Percentiles rank a stretch among this genome's conserved stretches.
Conservation (phyloP, 164 flowering plant genomes). For the Brasenia schreberi region DNA sequence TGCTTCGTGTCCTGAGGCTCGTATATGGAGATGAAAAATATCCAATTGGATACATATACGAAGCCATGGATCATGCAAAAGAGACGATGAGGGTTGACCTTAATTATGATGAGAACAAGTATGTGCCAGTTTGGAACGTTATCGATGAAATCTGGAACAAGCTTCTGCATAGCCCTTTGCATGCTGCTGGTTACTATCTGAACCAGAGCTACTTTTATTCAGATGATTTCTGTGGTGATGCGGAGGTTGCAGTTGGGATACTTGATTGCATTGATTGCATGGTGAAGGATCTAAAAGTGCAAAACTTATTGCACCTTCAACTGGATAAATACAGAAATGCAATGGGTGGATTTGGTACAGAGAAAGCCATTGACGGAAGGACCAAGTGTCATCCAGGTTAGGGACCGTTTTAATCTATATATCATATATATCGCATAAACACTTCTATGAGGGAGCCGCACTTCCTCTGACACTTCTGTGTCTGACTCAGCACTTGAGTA, state of each 20-base stretch:
- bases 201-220: slow-evolving; percentile 43
- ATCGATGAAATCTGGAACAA: slow-evolving; percentile 58
- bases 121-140: slow-evolving; percentile 32
- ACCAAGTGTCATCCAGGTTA: slow-evolving; percentile 33
- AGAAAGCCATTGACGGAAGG: slow-evolving; percentile 16
- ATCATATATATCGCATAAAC: neutral
- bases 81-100: slow-evolving; percentile 35
- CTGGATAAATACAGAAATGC: slow-evolving; percentile 28
- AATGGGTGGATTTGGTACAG: slow-evolving; percentile 23
- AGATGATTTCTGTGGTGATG: slow-evolving; percentile 30
- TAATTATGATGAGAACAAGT: slow-evolving; percentile 15
- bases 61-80: slow-evolving; percentile 60
- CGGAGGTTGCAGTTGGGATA: slow-evolving; percentile 46
- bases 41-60: slow-evolving; percentile 45
- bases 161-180: slow-evolving; percentile 52
- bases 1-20: slow-evolving; percentile 27
- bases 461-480: neutral
- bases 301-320: slow-evolving; percentile 25
- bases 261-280: slow-evolving; percentile 26
- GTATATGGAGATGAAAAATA: slow-evolving; percentile 19
- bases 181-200: slow-evolving; percentile 52
- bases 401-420: neutral
- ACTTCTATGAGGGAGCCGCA: too few species aligned
- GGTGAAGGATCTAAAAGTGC: slow-evolving; percentile 17
- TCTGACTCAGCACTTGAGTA: neutral